Base-by-base conservation (phyloP, 257 asterid genomes). In the Forsythia suspensa region DNA sequence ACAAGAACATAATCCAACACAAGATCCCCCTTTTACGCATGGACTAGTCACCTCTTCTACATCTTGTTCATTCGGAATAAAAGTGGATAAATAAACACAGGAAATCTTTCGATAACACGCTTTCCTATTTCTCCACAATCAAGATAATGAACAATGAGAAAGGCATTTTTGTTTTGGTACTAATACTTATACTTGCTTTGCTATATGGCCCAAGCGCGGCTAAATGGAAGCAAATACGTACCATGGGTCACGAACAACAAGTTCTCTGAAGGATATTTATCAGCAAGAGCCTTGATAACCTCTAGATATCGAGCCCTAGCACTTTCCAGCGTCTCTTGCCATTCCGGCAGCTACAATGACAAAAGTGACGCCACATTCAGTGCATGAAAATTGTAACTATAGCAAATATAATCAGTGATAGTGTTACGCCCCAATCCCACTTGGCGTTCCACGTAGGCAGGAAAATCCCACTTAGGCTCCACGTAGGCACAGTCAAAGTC, bases 201-300 rank as follows among this genome's bases (percentile, higher is more conserved):
- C 34, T 29, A 29, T 29, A 1, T 29, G 34, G 34, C 34, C 34
- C 34, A 29, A 29, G 34, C 34, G 34, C 34, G 34, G 34, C 34
- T 29, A 29, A 29, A 29, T 4, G 44, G 77, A 80, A 67, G 48
- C 13, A 55, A 51, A 78, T 42, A 66, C 89, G 84, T 79, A 93
- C 99, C 99, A 73, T 95, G 99, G 59, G 98, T 91, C 42, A 93
- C 96, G 43, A 95, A 78, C 89, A 93, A 88, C 84, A 95, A 83
- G 91, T 93, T 93, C 82, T 95, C 97, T 0, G 90, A 81, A 72
- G 97, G 98, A 77, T 90, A 91, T 86, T 88, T 90, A 86, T 95
- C 89, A 21, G 97, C 96, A 79, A 93, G 96, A 55, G 82, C 85
- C 82, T 89, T 91, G 78, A 91, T 85, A 74, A 95, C 90, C 71